Base-by-base conservation (phyloP, 2,329 filamentous ascomycete genomes). In the Aspergillus fijiensis region DNA sequence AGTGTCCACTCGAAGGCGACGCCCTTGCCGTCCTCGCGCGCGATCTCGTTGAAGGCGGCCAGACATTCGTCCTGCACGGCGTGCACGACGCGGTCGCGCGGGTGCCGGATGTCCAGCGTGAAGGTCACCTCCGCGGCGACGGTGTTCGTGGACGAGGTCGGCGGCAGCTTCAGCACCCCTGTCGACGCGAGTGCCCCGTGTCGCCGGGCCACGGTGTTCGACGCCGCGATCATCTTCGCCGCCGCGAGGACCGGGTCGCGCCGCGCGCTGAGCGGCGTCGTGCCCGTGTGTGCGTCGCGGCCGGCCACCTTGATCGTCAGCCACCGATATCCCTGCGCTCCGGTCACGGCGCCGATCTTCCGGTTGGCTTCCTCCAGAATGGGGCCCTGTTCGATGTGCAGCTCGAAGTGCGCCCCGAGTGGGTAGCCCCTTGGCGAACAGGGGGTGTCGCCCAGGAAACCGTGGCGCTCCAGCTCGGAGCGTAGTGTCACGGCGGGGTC, bases 371-470 rank as follows among this genome's bases (percentile, higher is more conserved):
- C 81, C 67, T 91, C 87, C 0, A 93, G 80, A 14, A 90, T 84
- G 0, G 89, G 88, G 0, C 89, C 89, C 71, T 94, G 90, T 70
- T 93, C 90, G 51, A 93, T 93, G 69, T 93, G 90, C 4, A 93
- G 79, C 72, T 93, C 89, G 67, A 93, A 92, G 70, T 92, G 89
- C 0, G 89, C 89, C 0, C 83, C 87, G 70, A 92, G 85, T 0
- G 88, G 87, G 47, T 81, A 82, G 21, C 79, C 79, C 57, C 80
- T 73, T 67, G 85, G 76, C 58, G 80, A 84, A 21, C 83, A 83
- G 12, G 82, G 78, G 0, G 80, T 75, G 0, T 74, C 65, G 3
- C 89, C 90, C 0, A 90, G 74, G 63, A 89, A 91, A 0, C 87
- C 87, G 50, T 90, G 90, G 2, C 87, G 78, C 65, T 87, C 77